phyloP scores from a whole-genome alignment of 2,329 filamentous ascomycete species.

The Exophiala lecanii-corni region DNA sequence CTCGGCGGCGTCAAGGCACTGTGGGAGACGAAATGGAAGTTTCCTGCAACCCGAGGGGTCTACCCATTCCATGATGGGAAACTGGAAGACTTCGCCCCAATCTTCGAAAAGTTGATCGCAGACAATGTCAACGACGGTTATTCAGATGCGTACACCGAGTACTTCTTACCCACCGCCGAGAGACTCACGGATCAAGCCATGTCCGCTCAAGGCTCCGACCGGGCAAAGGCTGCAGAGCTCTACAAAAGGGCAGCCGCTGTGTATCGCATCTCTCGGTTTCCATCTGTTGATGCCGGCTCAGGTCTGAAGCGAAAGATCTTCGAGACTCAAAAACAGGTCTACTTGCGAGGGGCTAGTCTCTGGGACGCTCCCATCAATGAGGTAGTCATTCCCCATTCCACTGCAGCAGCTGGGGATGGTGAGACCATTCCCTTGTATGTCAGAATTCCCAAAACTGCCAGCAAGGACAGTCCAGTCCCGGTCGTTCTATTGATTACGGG shows the following conservation, averaged over 20 bases:
- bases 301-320: slow-evolving; percentile 58
- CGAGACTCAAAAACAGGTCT: slow-evolving; percentile 60
- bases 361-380: slow-evolving; percentile 46
- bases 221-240: slow-evolving; percentile 53
- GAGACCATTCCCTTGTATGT: slow-evolving; percentile 38
- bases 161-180: slow-evolving; percentile 59
- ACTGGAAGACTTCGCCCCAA: slow-evolving; percentile 63
- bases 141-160: slow-evolving; percentile 58
- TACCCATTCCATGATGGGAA: slow-evolving; percentile 72
- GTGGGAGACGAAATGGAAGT: slow-evolving; percentile 74
- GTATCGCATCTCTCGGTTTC: slow-evolving; percentile 68
- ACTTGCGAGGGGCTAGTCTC: slow-evolving; percentile 51
- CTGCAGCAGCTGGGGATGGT: slow-evolving; percentile 33
- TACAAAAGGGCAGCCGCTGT: slow-evolving; percentile 69
- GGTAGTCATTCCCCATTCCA: slow-evolving; percentile 36
- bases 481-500: slow-evolving; percentile 57
- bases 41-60: slow-evolving; percentile 58
- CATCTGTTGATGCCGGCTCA: slow-evolving; percentile 32
- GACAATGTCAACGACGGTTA: slow-evolving; percentile 61
- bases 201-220: slow-evolving; percentile 43
- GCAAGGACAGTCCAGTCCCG: slow-evolving; percentile 34
- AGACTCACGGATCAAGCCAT: slow-evolving; percentile 51
- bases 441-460: slow-evolving; percentile 32
- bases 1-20: slow-evolving; percentile 48
- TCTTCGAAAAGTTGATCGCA: slow-evolving; percentile 59